Evolutionary conservation across 2,329 filamentous ascomycete species (phyloP).

Genomic region (Sarocladium kiliense): DNA sequence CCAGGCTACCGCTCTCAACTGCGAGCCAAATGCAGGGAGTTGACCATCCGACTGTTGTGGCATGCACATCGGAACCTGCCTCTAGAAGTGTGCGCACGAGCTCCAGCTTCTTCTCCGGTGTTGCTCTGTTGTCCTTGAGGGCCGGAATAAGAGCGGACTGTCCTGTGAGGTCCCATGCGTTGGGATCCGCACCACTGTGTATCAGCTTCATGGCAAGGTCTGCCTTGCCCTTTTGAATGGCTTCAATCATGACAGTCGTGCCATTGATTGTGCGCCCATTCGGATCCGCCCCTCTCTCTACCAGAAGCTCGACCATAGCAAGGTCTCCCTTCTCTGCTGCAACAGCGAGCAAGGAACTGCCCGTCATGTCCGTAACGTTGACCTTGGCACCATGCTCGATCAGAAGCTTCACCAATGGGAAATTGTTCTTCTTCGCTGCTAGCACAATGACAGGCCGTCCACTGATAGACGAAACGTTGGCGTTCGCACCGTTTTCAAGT

Average conservation of each 20-base stretch:
- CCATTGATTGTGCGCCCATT: slow-evolving; percentile 24
- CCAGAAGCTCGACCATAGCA: slow-evolving; percentile 26
- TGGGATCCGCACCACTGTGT: slow-evolving; percentile 26
- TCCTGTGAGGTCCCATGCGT: slow-evolving; percentile 24
- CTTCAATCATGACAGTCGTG: slow-evolving; percentile 26
- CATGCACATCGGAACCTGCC: slow-evolving; percentile 26
- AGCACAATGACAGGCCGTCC: slow-evolving; percentile 23
- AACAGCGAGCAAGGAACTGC: slow-evolving; percentile 23
- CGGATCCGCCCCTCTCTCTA: slow-evolving; percentile 28
- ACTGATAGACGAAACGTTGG: slow-evolving; percentile 19
- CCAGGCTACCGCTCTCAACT: slow-evolving; percentile 19
- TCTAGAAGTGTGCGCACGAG: slow-evolving; percentile 25
- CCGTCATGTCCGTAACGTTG: slow-evolving; percentile 22
- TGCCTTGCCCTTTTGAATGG: slow-evolving; percentile 25
- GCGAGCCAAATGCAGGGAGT: slow-evolving; percentile 19
- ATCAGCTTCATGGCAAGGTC: slow-evolving; percentile 27
- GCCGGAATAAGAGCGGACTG: slow-evolving; percentile 26
- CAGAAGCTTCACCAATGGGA: slow-evolving; percentile 23
- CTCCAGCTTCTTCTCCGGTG: slow-evolving; percentile 19
- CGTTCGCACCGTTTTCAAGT: slow-evolving; percentile 24
- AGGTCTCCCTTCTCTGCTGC: slow-evolving; percentile 21
- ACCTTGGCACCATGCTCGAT: slow-evolving; percentile 30
- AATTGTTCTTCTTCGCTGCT: slow-evolving; percentile 21
- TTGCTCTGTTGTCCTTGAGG: slow-evolving; percentile 21
- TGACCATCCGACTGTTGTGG: slow-evolving; percentile 18